Evolutionary conservation across 164 flowering plant species (phyloP).

Genomic region (Stephania yunnanensis): DNA sequence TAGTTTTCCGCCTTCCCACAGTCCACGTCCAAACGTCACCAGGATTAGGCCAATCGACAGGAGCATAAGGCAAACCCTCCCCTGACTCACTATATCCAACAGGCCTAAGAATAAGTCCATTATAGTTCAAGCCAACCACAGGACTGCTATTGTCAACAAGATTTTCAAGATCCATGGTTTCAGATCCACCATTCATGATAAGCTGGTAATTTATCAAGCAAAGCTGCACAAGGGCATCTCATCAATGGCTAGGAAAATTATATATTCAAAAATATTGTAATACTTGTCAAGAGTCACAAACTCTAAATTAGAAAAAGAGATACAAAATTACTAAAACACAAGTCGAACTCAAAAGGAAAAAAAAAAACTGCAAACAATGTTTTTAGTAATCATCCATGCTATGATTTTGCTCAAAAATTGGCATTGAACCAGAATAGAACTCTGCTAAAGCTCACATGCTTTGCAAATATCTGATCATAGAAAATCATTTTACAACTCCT

Average conservation of each 20-base stretch:
- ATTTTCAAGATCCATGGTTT: slow-evolving; percentile 35
- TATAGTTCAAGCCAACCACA: slow-evolving; percentile 15
- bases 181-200: slow-evolving; percentile 6
- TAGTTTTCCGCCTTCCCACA: slow-evolving; percentile 51
- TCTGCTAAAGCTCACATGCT: too few relatives aligned
- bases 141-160: slow-evolving; percentile 23
- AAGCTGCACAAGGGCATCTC: not conserved
- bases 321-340: too few relatives aligned
- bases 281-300: too few relatives aligned
- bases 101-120: slow-evolving; percentile 26
- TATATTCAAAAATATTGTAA: not conserved
- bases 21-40: slow-evolving; percentile 86
- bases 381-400: too few relatives aligned
- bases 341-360: too few relatives aligned
- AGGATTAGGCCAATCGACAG: slow-evolving; percentile 60
- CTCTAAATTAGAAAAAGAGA: too few relatives aligned
- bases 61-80: slow-evolving; percentile 86
- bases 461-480: too few relatives aligned
- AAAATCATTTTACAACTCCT: too few relatives aligned
- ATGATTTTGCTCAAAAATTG: too few relatives aligned
- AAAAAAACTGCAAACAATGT: too few relatives aligned
- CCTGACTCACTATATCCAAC: slow-evolving; percentile 44
- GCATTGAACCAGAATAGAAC: too few relatives aligned
- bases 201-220: not conserved
- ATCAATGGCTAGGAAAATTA: not conserved